phyloP scores from a whole-genome alignment of 176 grass and related monocot species.

The Tuctoria greenei region DNA sequence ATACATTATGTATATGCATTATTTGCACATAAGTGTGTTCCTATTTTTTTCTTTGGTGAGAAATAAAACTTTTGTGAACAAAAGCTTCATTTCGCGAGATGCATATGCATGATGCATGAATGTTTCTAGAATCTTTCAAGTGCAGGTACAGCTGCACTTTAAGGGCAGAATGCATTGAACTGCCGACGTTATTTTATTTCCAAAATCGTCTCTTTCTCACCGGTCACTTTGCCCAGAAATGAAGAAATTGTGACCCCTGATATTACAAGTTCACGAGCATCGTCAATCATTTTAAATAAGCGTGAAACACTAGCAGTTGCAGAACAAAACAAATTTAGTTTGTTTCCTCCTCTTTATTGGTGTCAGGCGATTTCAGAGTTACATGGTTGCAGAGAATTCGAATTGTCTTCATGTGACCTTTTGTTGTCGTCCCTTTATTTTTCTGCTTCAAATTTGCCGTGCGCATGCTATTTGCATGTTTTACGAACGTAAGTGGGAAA shows the following conservation, averaged over 20 bases:
- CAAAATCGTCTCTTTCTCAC: not conserved
- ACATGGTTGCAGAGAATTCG: too few relatives aligned
- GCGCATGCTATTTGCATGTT: not conserved
- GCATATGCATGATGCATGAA: not conserved
- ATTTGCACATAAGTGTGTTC: not conserved
- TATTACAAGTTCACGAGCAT: not conserved
- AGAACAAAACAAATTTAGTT: not conserved
- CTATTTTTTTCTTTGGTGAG: not conserved
- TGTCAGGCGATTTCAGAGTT: not conserved
- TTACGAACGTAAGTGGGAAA: not conserved
- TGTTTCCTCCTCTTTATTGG: not conserved
- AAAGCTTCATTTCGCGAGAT: not conserved
- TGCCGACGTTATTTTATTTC: not conserved
- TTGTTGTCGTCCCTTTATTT: not conserved
- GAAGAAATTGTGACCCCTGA: not conserved
- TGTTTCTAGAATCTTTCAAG: not conserved
- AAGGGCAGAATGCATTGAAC: not conserved
- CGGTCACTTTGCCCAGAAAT: not conserved
- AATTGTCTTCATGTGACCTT: not conserved
- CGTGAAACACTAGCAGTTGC: not conserved
- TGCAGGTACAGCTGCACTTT: not conserved
- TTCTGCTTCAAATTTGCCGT: not conserved
- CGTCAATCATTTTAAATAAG: not conserved
- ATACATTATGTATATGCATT: not conserved
- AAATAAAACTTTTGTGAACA: not conserved